Evolutionary conservation across 306 rosid species (phyloP).

Genomic region (Fragaria vesca): DNA sequence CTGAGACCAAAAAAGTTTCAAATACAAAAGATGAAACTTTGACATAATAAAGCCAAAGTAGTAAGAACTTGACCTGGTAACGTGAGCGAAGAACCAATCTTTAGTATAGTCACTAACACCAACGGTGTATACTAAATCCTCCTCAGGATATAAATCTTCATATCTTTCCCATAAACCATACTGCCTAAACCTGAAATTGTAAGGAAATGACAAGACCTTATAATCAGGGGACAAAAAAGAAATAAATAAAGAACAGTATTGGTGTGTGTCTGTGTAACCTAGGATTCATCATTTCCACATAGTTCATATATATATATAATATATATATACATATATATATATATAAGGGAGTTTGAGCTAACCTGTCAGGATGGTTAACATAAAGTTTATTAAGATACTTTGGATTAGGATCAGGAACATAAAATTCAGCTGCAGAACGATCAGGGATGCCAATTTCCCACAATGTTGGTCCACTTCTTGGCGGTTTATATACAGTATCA

Average conservation of each 20-base stretch:
- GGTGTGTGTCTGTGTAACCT: background rate
- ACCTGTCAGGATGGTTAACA: slow-evolving; percentile 78
- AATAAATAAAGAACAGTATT: background rate
- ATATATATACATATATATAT: too few species aligned
- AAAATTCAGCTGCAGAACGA: slow-evolving; percentile 82
- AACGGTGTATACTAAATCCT: slow-evolving; percentile 65
- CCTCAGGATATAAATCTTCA: slow-evolving; percentile 70
- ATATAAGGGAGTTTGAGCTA: background rate
- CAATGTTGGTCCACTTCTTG: slow-evolving; percentile 78
- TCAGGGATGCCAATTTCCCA: slow-evolving; percentile 97
- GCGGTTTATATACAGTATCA: slow-evolving; percentile 62
- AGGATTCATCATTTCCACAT: background rate
- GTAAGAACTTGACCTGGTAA: slow-evolving; percentile 56
- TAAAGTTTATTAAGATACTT: slow-evolving; percentile 69
- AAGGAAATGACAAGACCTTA: background rate
- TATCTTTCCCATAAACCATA: slow-evolving; percentile 95
- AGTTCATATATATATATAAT: background rate
- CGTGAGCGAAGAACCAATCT: slow-evolving; percentile 97
- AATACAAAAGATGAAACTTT: background rate
- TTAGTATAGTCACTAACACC: slow-evolving; percentile 64
- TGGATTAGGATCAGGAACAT: slow-evolving; percentile 77
- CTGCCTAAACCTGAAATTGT: slow-evolving; percentile 65
- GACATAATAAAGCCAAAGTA: background rate
- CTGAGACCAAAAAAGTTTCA: background rate
- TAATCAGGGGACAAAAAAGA: background rate